These are phyloP conservation scores for Erysiphe pisi DNA, from an alignment of 2,329 filamentous ascomycete genomes.

Conservation along the genomic window DNA sequence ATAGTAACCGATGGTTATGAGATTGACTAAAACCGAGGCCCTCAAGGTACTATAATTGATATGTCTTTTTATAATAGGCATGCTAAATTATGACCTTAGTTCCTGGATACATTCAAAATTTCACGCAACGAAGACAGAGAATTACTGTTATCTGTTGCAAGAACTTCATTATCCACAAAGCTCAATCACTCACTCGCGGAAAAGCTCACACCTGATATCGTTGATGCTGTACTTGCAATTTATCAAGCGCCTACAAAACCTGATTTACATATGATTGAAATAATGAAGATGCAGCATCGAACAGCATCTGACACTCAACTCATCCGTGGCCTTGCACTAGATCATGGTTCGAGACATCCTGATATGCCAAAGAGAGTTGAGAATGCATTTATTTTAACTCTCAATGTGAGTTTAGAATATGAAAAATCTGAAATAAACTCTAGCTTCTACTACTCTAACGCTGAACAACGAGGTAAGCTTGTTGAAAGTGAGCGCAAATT, in stretches of 20 bases:
- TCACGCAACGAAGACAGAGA: constrained; percentile 81
- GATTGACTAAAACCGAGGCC: constrained; percentile 83
- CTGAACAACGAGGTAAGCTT: constrained; percentile 93
- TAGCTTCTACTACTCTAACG: constrained; percentile 95
- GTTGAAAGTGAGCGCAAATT: constrained; percentile 95
- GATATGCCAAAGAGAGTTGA: constrained; percentile 97
- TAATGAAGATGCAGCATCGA: constrained; percentile 99
- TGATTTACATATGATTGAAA: constrained; percentile 97
- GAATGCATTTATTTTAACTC: constrained; percentile 86
- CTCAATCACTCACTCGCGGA: constrained; percentile 79
- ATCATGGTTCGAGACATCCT: constrained; percentile 91
- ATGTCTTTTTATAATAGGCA: background rate
- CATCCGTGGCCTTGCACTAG: constrained; percentile 81
- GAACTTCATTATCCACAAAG: constrained; percentile 92
- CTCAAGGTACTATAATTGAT: constrained; percentile 52
- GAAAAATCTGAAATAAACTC: constrained; percentile 99
- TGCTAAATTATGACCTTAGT: constrained; percentile 44
- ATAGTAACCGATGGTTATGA: constrained; percentile 98
- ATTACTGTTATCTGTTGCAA: constrained; percentile 80
- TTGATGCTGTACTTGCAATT: constrained; percentile 91
- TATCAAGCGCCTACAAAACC: constrained; percentile 83
- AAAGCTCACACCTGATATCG: constrained; percentile 86
- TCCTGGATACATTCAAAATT: constrained; percentile 90
- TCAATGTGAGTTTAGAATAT: constrained; percentile 96
- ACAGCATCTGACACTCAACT: constrained; percentile 92